Conservation (phyloP, 2,329 filamentous ascomycete species). For the Pseudogymnoascus verrucosus region DNA sequence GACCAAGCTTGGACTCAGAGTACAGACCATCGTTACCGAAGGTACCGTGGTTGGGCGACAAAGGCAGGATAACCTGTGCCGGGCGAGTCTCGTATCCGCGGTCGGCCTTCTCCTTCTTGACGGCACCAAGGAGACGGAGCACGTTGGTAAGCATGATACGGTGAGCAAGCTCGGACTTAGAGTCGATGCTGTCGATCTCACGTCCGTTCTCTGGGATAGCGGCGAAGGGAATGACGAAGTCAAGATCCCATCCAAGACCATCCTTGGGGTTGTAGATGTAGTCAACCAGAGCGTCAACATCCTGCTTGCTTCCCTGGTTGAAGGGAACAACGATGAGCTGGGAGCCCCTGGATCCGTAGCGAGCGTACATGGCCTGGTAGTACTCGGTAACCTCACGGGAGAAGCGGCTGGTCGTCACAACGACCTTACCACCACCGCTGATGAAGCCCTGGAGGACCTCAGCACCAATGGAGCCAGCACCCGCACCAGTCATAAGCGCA, state of each 20-base stretch:
- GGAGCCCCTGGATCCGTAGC: slow-evolving; percentile 86
- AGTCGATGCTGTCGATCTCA: slow-evolving; percentile 94
- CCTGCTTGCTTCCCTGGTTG: slow-evolving; percentile 98
- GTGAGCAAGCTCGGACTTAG: slow-evolving; percentile 94
- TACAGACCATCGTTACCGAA: slow-evolving; percentile 98
- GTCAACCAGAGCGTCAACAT: slow-evolving; percentile 85
- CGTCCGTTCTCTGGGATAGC: slow-evolving; percentile 97
- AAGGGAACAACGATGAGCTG: slow-evolving; percentile 97
- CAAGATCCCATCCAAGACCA: slow-evolving; percentile 95
- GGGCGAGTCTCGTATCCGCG: slow-evolving; percentile 90
- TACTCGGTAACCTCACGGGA: slow-evolving; percentile 97
- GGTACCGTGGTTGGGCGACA: slow-evolving; percentile 96
- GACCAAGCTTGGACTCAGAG: slow-evolving; percentile 92
- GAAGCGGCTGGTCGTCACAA: slow-evolving; percentile 94
- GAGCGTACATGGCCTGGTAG: slow-evolving; percentile 97
- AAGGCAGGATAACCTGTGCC: slow-evolving; percentile 88
- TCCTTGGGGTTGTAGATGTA: slow-evolving; percentile 97
- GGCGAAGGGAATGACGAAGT: slow-evolving; percentile 92
- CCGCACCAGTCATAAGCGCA: slow-evolving; percentile 95
- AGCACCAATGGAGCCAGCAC: slow-evolving; percentile 93
- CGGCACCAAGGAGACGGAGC: slow-evolving; percentile 76
- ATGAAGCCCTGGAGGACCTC: slow-evolving; percentile 94
- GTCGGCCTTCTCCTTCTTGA: slow-evolving; percentile 85
- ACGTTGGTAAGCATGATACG: slow-evolving; percentile 99
- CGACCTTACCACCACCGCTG: slow-evolving; percentile 90